phyloP scores from a whole-genome alignment of 2,329 filamentous ascomycete species.

The Clarireedia paspali region DNA sequence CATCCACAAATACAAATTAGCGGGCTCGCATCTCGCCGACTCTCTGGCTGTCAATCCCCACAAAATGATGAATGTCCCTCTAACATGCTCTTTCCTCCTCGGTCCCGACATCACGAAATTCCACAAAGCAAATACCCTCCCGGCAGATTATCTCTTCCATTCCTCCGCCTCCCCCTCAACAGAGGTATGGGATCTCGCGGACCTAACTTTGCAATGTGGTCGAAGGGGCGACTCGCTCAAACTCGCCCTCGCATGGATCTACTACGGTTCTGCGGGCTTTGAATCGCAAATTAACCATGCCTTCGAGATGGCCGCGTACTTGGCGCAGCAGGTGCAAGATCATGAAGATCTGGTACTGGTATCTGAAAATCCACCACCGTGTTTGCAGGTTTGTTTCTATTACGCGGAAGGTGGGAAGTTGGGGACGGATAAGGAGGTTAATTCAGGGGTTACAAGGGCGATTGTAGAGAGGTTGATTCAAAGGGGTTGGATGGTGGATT shows the following conservation, averaged over 20 bases:
- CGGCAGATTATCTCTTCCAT: conserved; percentile 81
- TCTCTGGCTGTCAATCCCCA: conserved; percentile 87
- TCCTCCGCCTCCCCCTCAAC: conserved; percentile 32
- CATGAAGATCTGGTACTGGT: conserved; percentile 61
- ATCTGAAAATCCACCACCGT: conserved; percentile 70
- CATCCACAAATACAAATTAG: conserved; percentile 55
- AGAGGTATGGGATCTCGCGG: conserved; percentile 85
- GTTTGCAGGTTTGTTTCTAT: conserved; percentile 93
- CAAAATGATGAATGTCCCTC: conserved; percentile 90
- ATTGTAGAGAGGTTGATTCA: conserved; percentile 46
- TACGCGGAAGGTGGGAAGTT: conserved; percentile 45
- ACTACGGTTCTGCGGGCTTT: conserved; percentile 75
- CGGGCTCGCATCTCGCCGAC: conserved; percentile 67
- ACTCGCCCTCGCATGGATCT: conserved; percentile 80
- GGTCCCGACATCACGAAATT: conserved; percentile 69
- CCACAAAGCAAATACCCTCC: conserved; percentile 75
- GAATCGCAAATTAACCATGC: conserved; percentile 61
- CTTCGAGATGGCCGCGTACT: conserved; percentile 61
- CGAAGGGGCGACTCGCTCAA: conserved; percentile 80
- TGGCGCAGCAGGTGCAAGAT: conserved; percentile 52
- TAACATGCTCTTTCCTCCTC: conserved; percentile 87
- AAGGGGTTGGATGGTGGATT: conserved; percentile 60
- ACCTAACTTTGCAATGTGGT: conserved; percentile 89
- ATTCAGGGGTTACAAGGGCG: conserved; percentile 46
- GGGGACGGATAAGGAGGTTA: conserved; percentile 32